Percentiles rank a stretch among this genome's conserved stretches.
phyloP scores from a whole-genome alignment of 1,284 basidiomycete species.

The Mycocalia duriaeana region DNA sequence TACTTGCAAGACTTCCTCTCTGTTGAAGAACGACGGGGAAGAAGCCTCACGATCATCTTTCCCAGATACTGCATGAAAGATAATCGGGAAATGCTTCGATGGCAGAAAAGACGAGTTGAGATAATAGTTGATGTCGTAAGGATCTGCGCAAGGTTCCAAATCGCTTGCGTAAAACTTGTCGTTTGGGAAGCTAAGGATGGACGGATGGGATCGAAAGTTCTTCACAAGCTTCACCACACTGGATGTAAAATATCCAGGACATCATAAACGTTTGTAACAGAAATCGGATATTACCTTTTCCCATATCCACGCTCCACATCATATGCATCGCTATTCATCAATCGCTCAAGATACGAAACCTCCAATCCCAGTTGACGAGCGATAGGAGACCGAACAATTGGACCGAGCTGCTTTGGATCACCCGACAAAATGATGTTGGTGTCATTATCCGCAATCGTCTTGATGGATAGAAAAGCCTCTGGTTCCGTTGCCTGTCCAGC shows the following conservation, averaged over 20 bases:
- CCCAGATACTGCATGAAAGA: conserved; percentile 55
- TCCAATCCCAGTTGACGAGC: conserved; percentile 41
- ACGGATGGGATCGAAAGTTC: conserved; percentile 55
- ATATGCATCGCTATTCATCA: conserved; percentile 47
- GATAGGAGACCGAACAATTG: conserved; percentile 44
- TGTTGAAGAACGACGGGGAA: conserved; percentile 61
- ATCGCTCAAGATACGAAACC: conserved; percentile 44
- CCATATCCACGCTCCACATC: conserved; percentile 25
- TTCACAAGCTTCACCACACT: conserved; percentile 57
- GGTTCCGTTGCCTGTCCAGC: conserved; percentile 58
- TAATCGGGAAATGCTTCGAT: conserved; percentile 45
- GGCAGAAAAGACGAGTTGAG: conserved; percentile 37
- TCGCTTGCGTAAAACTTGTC: conserved; percentile 52
- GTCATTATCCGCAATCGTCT: conserved; percentile 34
- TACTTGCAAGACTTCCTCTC: conserved; percentile 45
- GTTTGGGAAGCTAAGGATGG: conserved; percentile 53
- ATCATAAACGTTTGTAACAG: too few relatives aligned
- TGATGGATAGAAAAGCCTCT: conserved; percentile 50
- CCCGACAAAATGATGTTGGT: conserved; percentile 52
- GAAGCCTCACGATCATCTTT: conserved; percentile 49
- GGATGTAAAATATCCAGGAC: too few relatives aligned
- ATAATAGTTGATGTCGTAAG: conserved; percentile 32
- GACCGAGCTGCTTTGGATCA: conserved; percentile 56
- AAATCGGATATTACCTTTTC: too few relatives aligned
- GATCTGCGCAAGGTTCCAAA: conserved; percentile 41